phyloP scores from a whole-genome alignment of 192 early-diverging fungal species.

The Coemansia umbellata region DNA sequence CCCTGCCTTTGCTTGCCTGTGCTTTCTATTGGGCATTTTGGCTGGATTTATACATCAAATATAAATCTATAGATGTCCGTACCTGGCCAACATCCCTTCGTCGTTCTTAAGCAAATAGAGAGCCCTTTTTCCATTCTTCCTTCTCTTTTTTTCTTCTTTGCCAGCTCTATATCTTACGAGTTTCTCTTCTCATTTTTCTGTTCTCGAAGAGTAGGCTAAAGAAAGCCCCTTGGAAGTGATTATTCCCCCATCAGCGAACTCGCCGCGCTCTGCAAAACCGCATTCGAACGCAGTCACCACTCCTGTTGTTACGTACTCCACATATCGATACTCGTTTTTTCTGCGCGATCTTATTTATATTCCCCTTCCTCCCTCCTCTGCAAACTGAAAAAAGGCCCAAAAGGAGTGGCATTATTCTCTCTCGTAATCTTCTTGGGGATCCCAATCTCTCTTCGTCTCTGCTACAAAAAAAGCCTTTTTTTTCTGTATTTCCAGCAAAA shows the following conservation, averaged over 20 bases:
- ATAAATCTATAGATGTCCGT: constrained; percentile 12
- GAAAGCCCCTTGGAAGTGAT: no score
- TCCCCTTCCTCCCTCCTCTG: constrained; percentile 3
- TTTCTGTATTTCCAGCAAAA: no score
- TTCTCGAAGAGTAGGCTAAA: no score
- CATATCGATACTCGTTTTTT: neutral
- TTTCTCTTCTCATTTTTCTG: constrained; percentile 1
- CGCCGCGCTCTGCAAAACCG: no score
- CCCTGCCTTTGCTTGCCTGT: neutral
- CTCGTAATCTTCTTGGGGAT: no score
- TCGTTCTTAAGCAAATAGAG: neutral
- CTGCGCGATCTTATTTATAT: neutral
- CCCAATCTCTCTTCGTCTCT: no score
- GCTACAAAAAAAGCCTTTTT: no score
- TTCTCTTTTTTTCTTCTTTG: constrained; percentile 2
- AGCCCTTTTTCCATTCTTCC: neutral
- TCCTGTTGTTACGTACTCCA: constrained; percentile 9
- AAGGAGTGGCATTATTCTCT: no score
- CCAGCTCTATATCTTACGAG: constrained; percentile 8
- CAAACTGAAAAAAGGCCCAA: no score
- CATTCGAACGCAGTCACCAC: constrained; percentile 4
- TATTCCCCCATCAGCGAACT: no score
- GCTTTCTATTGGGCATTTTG: neutral
- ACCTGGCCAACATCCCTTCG: neutral
- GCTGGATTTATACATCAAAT: constrained; percentile 30